A percentile compares a stretch with the other conserved stretches of the same genome.
Conservation (phyloP, 2,329 filamentous ascomycete genomes). For the Alternaria atra region DNA sequence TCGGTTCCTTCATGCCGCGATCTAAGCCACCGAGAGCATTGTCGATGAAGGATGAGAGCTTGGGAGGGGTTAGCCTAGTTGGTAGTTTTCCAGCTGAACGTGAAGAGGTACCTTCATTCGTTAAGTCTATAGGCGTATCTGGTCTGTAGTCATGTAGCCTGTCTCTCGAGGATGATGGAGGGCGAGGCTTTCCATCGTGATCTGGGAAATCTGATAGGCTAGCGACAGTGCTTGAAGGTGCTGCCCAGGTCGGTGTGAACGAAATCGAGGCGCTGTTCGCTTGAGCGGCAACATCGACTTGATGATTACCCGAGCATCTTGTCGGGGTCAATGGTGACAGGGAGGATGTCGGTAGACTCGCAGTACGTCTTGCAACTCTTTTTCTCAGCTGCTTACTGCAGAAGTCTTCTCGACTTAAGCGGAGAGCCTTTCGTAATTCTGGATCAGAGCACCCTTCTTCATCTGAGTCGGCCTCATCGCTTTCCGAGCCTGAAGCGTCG, state of each 20-base stretch:
- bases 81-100: not conserved
- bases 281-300: not conserved
- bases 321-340: not conserved
- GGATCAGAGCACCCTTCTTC: slow-evolving; percentile 1
- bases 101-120: not conserved
- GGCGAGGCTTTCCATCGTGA: not conserved
- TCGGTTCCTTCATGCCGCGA: slow-evolving; percentile 4
- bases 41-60: not conserved
- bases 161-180: not conserved
- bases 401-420: not conserved
- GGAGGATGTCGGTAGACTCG: not conserved
- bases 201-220: not conserved
- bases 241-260: not conserved
- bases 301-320: not conserved
- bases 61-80: not conserved
- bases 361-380: not conserved
- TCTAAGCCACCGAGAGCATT: not conserved
- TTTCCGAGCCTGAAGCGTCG: slow-evolving; percentile 5
- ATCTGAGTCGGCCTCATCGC: not conserved
- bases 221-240: not conserved
- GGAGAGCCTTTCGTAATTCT: slow-evolving; percentile 6
- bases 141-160: not conserved
- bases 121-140: not conserved
- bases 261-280: not conserved
- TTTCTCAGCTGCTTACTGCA: not conserved